Conservation (phyloP, 164 flowering plant species). For the Chimonanthus salicifolius region DNA sequence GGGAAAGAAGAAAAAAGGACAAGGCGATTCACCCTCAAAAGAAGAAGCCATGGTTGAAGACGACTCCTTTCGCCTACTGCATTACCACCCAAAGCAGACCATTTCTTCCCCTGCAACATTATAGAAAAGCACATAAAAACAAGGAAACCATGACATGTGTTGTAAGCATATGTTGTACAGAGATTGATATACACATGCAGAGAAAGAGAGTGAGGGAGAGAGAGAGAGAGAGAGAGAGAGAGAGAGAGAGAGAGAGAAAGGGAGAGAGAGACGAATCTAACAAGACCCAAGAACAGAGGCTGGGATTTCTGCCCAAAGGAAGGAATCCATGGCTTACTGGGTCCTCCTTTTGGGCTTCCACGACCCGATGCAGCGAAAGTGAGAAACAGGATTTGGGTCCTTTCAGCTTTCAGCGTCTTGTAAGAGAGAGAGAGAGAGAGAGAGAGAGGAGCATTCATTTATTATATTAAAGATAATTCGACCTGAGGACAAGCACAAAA, state of each 20-base stretch:
- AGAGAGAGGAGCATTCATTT: too few relatives aligned
- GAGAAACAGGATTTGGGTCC: too few relatives aligned
- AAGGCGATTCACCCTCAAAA: conserved; percentile 30
- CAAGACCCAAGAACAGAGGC: conserved; percentile 27
- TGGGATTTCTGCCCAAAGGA: conserved; percentile 29
- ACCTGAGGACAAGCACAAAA: too few relatives aligned
- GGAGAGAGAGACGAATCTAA: conserved; percentile 10
- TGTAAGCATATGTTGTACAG: conserved; percentile 1
- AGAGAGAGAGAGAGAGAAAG: not conserved
- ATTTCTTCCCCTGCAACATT: conserved; percentile 25
- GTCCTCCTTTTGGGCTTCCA: conserved; percentile 27
- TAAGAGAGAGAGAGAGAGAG: too few relatives aligned
- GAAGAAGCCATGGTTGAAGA: conserved; percentile 34
- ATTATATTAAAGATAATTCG: too few relatives aligned
- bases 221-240: conserved; percentile 4
- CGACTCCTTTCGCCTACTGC: conserved; percentile 17
- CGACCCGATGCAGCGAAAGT: not conserved
- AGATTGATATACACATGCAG: not conserved
- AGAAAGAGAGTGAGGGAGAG: conserved; percentile 4
- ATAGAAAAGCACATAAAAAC: not conserved
- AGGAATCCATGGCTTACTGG: conserved; percentile 32
- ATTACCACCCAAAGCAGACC: conserved; percentile 32
- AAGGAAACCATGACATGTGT: not conserved
- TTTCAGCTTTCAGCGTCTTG: too few relatives aligned
- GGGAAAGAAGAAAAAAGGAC: conserved; percentile 1